A percentile compares a stretch with the other conserved stretches of the same genome.
These are phyloP conservation scores for Monosporozyma aerobia DNA, from an alignment of 805 yeast species.

Conservation along the genomic window DNA sequence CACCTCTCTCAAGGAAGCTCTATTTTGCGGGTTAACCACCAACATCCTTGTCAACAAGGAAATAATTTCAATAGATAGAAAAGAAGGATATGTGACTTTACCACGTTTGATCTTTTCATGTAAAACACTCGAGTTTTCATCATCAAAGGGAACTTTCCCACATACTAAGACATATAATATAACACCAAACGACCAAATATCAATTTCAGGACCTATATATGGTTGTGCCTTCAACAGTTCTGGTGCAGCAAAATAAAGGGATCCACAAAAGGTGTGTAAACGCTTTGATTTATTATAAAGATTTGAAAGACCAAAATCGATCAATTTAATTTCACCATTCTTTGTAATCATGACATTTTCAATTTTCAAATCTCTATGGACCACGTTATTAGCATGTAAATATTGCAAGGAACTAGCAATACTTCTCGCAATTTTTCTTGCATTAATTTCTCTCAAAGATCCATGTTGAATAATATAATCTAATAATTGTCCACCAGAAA, in stretches of 20 bases:
- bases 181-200: slow-evolving; percentile 97
- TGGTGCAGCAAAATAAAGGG: slow-evolving; percentile 96
- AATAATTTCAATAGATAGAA: slow-evolving; percentile 67
- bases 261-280: slow-evolving; percentile 91
- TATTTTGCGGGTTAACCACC: slow-evolving; percentile 73
- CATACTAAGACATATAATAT: slow-evolving; percentile 90
- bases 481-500: slow-evolving; percentile 93
- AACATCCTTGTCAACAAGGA: slow-evolving; percentile 77
- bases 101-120: slow-evolving; percentile 93
- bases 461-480: slow-evolving; percentile 97
- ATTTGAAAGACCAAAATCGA: slow-evolving; percentile 93
- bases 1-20: slow-evolving; percentile 73
- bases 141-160: slow-evolving; percentile 98
- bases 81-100: slow-evolving; percentile 78
- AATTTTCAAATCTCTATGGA: slow-evolving; percentile 92
- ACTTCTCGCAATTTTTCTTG: slow-evolving; percentile 87
- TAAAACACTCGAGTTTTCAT: slow-evolving; percentile 78
- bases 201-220: slow-evolving; percentile 94
- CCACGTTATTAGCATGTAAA: slow-evolving; percentile 88
- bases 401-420: slow-evolving; percentile 88
- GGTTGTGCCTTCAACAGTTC: slow-evolving; percentile 88
- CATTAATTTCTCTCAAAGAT: slow-evolving; percentile 80
- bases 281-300: slow-evolving; percentile 60
- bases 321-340: slow-evolving; percentile 86
- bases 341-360: slow-evolving; percentile 92